Evolutionary conservation across 2,329 filamentous ascomycete species (phyloP), one percentile per base, ranked within the genome.

Genomic region (Ramichloridium luteum): DNA sequence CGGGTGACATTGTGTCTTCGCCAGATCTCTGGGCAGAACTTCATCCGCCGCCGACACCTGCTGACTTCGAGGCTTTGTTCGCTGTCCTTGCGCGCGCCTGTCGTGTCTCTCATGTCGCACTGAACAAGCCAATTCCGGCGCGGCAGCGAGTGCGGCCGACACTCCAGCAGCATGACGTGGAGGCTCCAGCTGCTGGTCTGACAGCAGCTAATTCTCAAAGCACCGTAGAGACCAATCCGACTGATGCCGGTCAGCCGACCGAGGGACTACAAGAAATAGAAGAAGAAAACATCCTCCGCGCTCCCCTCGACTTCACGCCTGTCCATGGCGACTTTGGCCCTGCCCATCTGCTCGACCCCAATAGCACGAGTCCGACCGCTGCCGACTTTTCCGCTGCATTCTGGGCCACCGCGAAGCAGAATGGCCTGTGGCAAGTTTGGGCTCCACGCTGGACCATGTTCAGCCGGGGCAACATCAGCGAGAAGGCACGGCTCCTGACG

Each of bases 401-500:
- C 40, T 96, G 88, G 88, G 80, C 80, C 1, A 70, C 67, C 9
- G 77, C 79, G 4, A 72, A 68, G 31, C 85, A 93, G 53, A 67
- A 72, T 36, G 80, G 78, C 2, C 80, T 96, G 36, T 58, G 63
- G 20, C 88, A 96, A 60, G 77, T 70, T 2, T 96, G 86, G 86
- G 80, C 85, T 1, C 88, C 88, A 10, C 59, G 77, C 1, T 86
- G 84, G 66, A 93, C 85, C 15, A 94, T 94, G 86, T 96, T 96
- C 55, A 85, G 79, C 40, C 72, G 85, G 1, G 86, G 88, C 3
- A 96, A 94, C 55, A 65, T 94, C 37, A 80, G 76, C 30, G 88
- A 96, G 58, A 96, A 94, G 54, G 75, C 80, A 1, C 66, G 88
- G 9, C 58, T 94, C 1, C 57, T 93, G 4, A 53, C 52, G 0